Evolutionary conservation across 768 basidiomycete genomes (phyloP).

Genomic region (Hypsizygus marmoreus): DNA sequence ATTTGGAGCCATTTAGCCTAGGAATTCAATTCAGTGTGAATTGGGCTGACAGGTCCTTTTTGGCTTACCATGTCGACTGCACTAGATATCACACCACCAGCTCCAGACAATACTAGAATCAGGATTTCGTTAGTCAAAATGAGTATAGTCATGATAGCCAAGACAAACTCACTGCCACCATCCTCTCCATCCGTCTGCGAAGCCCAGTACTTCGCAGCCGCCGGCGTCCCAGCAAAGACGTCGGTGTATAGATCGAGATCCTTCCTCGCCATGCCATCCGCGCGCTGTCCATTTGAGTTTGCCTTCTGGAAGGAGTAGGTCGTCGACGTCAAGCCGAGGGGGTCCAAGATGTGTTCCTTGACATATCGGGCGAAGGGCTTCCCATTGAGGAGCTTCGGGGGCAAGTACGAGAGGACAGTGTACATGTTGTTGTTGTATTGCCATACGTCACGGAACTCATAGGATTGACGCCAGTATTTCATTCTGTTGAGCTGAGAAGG

Average conservation of each 20-base stretch:
- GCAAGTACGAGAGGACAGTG: slow-evolving; percentile 25
- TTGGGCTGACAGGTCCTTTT: too few species aligned
- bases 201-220: slow-evolving; percentile 22
- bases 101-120: slow-evolving; percentile 24
- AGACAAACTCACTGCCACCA: slow-evolving; percentile 18
- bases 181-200: slow-evolving; percentile 19
- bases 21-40: too few species aligned
- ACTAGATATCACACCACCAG: slow-evolving; percentile 30
- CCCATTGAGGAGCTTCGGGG: slow-evolving; percentile 17
- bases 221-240: slow-evolving; percentile 23
- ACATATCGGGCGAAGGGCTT: slow-evolving; percentile 27
- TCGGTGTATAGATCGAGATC: slow-evolving; percentile 18
- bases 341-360: slow-evolving; percentile 26
- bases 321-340: slow-evolving; percentile 28
- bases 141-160: too few species aligned
- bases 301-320: slow-evolving; percentile 29
- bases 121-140: too few species aligned
- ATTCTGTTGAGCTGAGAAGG: slow-evolving; percentile 1
- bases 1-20: not conserved
- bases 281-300: slow-evolving; percentile 22
- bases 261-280: slow-evolving; percentile 24
- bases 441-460: slow-evolving; percentile 1
- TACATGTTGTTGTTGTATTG: slow-evolving; percentile 28
- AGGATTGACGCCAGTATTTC: not conserved
- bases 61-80: slow-evolving; percentile 28